Evolutionary conservation across 1,284 basidiomycete genomes (phyloP), one percentile per base, ranked within the genome.

Genomic region (Moesziomyces sp.): DNA sequence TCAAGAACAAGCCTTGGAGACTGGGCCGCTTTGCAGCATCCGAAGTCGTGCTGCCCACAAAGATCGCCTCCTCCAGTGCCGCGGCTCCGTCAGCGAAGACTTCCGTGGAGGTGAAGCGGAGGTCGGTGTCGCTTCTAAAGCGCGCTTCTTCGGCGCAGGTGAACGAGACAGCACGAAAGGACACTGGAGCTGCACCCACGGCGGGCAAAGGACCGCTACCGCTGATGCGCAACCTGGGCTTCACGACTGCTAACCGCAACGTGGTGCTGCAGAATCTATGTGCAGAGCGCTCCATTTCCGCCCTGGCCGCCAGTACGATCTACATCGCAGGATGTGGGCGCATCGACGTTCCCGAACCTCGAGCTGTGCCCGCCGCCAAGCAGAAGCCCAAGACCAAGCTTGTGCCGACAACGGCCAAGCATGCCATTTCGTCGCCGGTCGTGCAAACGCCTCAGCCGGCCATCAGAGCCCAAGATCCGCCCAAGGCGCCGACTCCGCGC

Each of bases 161-260:
- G 40, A 56, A 69, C 28, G 56, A 58, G 2, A 11, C 60, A 18
- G 5, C 49, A 5, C 40, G 57, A 5, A 26, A 30, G 47, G 59
- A 55, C 16, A 23, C 38, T 5, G 60, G 59, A 1, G 48, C 49
- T 16, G 40, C 35, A 14, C 33, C 57, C 10, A 26, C 50, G 13
- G 40, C 57, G 3, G 40, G 33, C 2, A 30, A 23, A 11, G 56
- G 28, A 8, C 53, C 38, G 6, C 16, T 18, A 16, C 18, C 71
- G 4, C 52, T 68, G 54, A 61, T 58, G 58, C 65, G 65, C 26
- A 74, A 74, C n/a, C 45, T 74, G 10, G 71, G 71, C 35, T 74
- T 69, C 18, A 74, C 71, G 13, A 65, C 61, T 1, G 71, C 65
- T 18, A 69, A 68, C 26, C 53, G 65, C 5, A 74, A 74, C 26